Percentiles rank a stretch among this genome's conserved stretches.
Conservation (phyloP, 1,139 yeast species). For the Pichia norvegensis region DNA sequence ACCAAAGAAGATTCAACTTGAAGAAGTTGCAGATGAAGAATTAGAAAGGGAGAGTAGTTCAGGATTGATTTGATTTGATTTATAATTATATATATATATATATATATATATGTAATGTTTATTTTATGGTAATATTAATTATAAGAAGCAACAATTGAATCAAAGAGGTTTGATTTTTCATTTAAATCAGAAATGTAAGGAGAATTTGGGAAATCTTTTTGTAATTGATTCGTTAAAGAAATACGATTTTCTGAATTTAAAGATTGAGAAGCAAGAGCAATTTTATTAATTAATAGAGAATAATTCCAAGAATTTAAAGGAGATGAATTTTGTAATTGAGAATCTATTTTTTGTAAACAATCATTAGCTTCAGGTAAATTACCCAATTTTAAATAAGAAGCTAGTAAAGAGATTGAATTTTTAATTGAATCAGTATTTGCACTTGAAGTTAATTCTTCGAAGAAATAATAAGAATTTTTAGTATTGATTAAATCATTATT, state of each 20-base stretch:
- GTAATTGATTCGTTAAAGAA: conserved; percentile 36
- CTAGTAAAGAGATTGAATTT: conserved; percentile 31
- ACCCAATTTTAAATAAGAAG: conserved; percentile 33
- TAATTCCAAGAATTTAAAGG: conserved; percentile 26
- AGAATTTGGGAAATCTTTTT: conserved; percentile 35
- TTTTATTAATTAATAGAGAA: conserved; percentile 46
- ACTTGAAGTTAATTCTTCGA: conserved; percentile 25
- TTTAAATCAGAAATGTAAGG: conserved; percentile 34
- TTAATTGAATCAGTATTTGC: conserved; percentile 25
- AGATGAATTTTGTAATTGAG: conserved; percentile 6
- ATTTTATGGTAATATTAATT: too few relatives aligned
- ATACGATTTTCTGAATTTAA: conserved; percentile 27
- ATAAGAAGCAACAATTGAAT: conserved; percentile 48
- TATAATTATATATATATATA: background rate
- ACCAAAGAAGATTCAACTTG: conserved; percentile 22
- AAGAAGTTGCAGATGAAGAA: conserved; percentile 27
- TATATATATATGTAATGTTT: too few relatives aligned
- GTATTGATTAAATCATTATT: conserved; percentile 12
- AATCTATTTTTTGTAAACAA: conserved; percentile 29
- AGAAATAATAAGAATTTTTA: conserved; percentile 25
- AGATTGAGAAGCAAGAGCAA: conserved; percentile 43
- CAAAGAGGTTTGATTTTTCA: conserved; percentile 42
- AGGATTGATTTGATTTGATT: conserved; percentile 5
- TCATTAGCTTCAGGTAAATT: conserved; percentile 37
- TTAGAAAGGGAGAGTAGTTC: conserved; percentile 12